These are phyloP conservation scores for Solanum lycopersicoides DNA, from an alignment of 257 asterid genomes.

Conservation along the genomic window DNA sequence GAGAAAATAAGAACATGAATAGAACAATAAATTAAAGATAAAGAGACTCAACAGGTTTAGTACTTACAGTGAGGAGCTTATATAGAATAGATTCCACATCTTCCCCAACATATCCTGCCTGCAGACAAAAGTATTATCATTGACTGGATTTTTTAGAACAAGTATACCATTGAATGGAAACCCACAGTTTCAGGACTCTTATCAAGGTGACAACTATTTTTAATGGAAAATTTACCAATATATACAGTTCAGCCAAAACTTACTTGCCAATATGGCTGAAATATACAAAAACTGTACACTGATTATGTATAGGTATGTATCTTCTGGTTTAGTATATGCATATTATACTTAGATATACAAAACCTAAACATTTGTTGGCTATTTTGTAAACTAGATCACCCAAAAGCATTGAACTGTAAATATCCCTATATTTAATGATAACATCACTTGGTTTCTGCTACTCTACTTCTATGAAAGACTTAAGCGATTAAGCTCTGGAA, in stretches of 20 bases:
- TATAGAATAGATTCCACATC: conserved; percentile 97
- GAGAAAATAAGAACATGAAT: neutral
- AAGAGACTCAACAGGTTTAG: neutral
- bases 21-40: neutral
- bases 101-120: conserved; percentile 99
- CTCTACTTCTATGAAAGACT: neutral
- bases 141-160: neutral
- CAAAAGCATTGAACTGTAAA: neutral
- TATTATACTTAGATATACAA: neutral
- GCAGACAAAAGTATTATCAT: conserved; percentile 16
- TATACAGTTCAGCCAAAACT: neutral
- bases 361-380: neutral
- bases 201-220: neutral
- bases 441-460: neutral
- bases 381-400: neutral
- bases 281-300: neutral
- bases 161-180: neutral
- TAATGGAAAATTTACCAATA: neutral
- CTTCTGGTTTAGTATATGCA: neutral
- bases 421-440: neutral
- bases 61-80: conserved; percentile 77
- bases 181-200: neutral
- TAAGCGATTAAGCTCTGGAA: neutral
- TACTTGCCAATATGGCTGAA: neutral
- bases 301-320: neutral